Conservation (phyloP, 768 basidiomycete species). For the Russula sp. region DNA sequence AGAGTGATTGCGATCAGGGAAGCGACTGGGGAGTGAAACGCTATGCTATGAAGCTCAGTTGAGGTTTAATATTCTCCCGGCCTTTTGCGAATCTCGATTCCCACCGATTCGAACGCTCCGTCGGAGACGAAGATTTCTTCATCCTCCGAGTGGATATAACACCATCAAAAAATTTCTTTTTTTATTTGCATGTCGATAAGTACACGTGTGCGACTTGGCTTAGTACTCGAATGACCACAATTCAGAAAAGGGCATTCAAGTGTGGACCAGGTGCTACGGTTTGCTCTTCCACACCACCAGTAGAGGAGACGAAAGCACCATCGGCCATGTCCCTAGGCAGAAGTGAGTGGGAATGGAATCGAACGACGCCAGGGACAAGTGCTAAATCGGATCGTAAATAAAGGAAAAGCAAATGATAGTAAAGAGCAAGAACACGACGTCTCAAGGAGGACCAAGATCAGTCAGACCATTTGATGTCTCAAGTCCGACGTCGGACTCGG, state of each 20-base stretch:
- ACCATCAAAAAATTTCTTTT: neutral
- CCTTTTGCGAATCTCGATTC: slow-evolving; percentile 14
- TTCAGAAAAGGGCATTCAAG: slow-evolving; percentile 50
- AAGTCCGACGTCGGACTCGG: too few relatives aligned
- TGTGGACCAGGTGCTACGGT: slow-evolving; percentile 53
- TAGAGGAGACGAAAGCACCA: slow-evolving; percentile 69
- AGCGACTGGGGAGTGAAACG: slow-evolving; percentile 20
- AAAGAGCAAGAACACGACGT: neutral
- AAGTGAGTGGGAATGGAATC: slow-evolving; percentile 45
- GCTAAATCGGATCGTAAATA: slow-evolving; percentile 6
- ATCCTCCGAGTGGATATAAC: neutral
- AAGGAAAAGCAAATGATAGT: neutral
- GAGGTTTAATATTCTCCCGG: slow-evolving; percentile 17
- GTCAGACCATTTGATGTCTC: too few relatives aligned
- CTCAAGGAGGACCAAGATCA: neutral
- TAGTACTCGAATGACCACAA: slow-evolving; percentile 75
- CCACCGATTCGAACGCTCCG: slow-evolving; percentile 11
- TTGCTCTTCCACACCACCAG: slow-evolving; percentile 65
- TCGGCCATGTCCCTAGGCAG: slow-evolving; percentile 71
- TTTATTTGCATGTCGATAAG: neutral
- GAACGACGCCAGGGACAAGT: slow-evolving; percentile 13
- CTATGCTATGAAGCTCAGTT: neutral
- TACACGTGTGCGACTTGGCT: slow-evolving; percentile 43
- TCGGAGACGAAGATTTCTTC: slow-evolving; percentile 7
- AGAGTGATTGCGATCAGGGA: slow-evolving; percentile 13